Evolutionary conservation across 306 rosid species (phyloP).

Genomic region (Ormosia semicastrata): DNA sequence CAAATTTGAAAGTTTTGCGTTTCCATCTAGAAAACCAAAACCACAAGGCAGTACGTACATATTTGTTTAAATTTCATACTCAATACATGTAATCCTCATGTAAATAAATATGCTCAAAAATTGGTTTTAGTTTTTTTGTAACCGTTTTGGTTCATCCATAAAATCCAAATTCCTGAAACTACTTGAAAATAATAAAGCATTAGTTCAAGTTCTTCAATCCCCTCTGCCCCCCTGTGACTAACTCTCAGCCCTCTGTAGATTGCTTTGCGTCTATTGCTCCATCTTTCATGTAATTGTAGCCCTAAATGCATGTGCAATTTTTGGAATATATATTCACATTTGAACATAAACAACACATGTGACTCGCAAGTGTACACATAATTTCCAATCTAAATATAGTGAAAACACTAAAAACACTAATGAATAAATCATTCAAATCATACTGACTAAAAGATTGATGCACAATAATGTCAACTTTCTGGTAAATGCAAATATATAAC

Average conservation of each 20-base stretch:
- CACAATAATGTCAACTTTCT: slow-evolving; percentile 5
- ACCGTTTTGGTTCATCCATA: slow-evolving; percentile 4
- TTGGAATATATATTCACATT: neutral
- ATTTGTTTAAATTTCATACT: neutral
- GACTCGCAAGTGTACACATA: neutral
- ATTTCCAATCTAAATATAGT: neutral
- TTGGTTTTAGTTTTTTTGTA: neutral
- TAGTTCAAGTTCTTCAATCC: neutral
- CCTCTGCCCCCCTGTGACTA: neutral
- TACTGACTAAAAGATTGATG: neutral
- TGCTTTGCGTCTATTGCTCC: neutral
- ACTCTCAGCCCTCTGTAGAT: neutral
- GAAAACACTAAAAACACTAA: neutral
- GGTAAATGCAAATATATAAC: neutral
- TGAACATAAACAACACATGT: neutral
- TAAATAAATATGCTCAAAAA: neutral
- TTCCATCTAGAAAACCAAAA: slow-evolving; percentile 52
- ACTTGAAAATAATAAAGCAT: neutral
- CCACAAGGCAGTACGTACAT: slow-evolving; percentile 22
- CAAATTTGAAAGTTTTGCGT: slow-evolving; percentile 48
- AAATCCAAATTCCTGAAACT: slow-evolving; percentile 15
- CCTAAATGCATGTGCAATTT: neutral
- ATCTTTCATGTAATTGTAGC: slow-evolving; percentile 11
- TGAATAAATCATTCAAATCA: neutral
- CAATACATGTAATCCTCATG: neutral